Evolutionary conservation across 495 filamentous ascomycete genomes (phyloP), one percentile per base, ranked within the genome.

Genomic region (Hypoxylon lenormandii): DNA sequence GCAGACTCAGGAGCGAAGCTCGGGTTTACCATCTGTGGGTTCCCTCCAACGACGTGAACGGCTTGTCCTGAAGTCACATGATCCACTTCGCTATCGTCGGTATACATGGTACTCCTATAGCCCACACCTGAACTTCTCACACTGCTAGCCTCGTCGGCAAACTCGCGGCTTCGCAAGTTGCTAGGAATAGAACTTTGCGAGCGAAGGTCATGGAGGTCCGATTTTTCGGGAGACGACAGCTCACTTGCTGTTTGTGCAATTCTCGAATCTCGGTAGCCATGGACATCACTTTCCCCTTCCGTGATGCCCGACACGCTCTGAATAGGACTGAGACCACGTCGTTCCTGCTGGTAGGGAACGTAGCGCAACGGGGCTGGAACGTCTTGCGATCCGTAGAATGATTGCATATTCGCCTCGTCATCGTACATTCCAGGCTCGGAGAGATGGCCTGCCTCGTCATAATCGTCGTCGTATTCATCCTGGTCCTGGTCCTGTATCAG

Each of bases 291-390:
- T 54, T 80, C 78, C 21, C 77, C 79, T 30, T 84, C 82, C 6
- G 84, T 86, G 65, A 89, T 91, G 54, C 93, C 93, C 0, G 91
- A 92, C 23, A 95, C 89, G 60, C 93, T 96, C 65, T 94, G 93
- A 53, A 96, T 92, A 0, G 93, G 93, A 76, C 93, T 96, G 18
- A 94, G 78, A 12, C 86, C 86, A 26, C 90, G 89, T 28, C 83
- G 81, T 59, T 87, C 81, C 21, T 82, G 83, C 22, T 82, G 82
- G 54, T 88, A 87, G 2, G 83, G 81, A 18, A 85, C 80, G 59
- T 89, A 87, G 49, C 84, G 84, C 15, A 86, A 75, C 10, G 83
- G 85, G 4, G 83, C 80, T 1, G 83, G 82, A 3, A 87, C 85
- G 46, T 86, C 80, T 64, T 87, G 85, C 1, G 79, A 80, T 66